Percentiles rank a stretch among this genome's conserved stretches.
Evolutionary conservation across 768 basidiomycete species (phyloP).

Genomic region (Tylopilus felleus): DNA sequence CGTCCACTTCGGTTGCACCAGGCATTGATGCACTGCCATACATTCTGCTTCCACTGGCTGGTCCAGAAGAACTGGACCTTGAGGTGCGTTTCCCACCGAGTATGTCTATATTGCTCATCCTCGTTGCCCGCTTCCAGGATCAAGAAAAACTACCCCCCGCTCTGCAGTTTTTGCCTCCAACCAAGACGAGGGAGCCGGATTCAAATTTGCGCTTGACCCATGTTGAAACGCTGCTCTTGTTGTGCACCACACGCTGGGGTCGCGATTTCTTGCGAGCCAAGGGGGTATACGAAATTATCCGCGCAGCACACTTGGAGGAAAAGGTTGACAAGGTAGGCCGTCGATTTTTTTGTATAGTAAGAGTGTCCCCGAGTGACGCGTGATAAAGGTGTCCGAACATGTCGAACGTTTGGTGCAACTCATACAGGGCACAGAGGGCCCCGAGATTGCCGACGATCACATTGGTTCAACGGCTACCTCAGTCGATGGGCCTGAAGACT

Average conservation of each 20-base stretch:
- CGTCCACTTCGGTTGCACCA: slow-evolving; percentile 55
- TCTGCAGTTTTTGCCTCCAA: slow-evolving; percentile 83
- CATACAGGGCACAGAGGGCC: slow-evolving; percentile 74
- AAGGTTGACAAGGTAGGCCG: slow-evolving; percentile 65
- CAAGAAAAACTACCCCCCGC: slow-evolving; percentile 83
- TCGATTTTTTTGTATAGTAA: not conserved
- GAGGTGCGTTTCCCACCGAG: slow-evolving; percentile 50
- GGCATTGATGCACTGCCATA: slow-evolving; percentile 85
- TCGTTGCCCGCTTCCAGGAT: slow-evolving; percentile 48
- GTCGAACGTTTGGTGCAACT: slow-evolving; percentile 86
- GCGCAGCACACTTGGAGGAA: slow-evolving; percentile 75
- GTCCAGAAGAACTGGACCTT: slow-evolving; percentile 91
- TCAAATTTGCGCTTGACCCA: slow-evolving; percentile 71
- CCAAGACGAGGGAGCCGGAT: slow-evolving; percentile 83
- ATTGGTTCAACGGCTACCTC: slow-evolving; percentile 24
- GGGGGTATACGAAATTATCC: slow-evolving; percentile 85
- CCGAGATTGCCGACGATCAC: slow-evolving; percentile 41
- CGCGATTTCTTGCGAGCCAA: slow-evolving; percentile 74
- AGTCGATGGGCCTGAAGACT: slow-evolving; percentile 24
- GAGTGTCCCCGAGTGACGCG: not conserved
- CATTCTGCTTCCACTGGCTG: slow-evolving; percentile 86
- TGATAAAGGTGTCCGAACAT: slow-evolving; percentile 70
- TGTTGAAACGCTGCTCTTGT: slow-evolving; percentile 84
- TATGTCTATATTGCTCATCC: not conserved
- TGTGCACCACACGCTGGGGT: slow-evolving; percentile 88